Base-by-base conservation (phyloP, 139 green algal species). In the Dunaliella primolecta region DNA sequence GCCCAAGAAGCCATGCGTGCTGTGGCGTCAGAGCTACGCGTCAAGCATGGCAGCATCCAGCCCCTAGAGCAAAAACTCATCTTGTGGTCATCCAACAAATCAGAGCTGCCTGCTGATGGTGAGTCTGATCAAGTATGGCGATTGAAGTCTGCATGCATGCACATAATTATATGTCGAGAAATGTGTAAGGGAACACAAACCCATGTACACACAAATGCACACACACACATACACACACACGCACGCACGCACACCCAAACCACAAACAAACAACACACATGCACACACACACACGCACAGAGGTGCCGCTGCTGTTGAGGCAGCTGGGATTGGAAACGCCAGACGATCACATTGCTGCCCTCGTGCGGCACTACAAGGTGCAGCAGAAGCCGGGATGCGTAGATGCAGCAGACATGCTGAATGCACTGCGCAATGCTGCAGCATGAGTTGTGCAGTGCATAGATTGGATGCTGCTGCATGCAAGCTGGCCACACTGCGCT, bases 11-110 rank as follows among this genome's bases (percentile, higher is more conserved):
- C 81, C 15, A 21, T 81, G 25, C 46, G 20, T 46, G 30, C 57
- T 2, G 36, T 83, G 32, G 75, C 57, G 21, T 30, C 27, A 1
- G 46, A 78, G 23, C 55, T 83, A 46, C 2, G 30, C 3, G 78
- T 57, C 3, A 36, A 30, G 55, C 76, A 30, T 46, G 80, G 84
- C 29, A 74, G n/a, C 72, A 70, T 88, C 21, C 56, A 37, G 7
- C 38, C 83, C 1, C 72, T 88, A 32, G 84, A 88, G 80, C 83
- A 78, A n/a, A 88, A 88, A 72, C 80, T 88, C 21, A 37, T 88
- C 29, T 83, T 72, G 0, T 76, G 38, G 70, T 80, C 84, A 7
- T 85, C 32, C 72, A 32, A 21, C 21, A 7, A 35, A 31, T 80
- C 2, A 11, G 46, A 88, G 80, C 84, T 88, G 72, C 80, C 79